phyloP scores from a whole-genome alignment of 495 filamentous ascomycete genomes.

The Penicillium arizonense region DNA sequence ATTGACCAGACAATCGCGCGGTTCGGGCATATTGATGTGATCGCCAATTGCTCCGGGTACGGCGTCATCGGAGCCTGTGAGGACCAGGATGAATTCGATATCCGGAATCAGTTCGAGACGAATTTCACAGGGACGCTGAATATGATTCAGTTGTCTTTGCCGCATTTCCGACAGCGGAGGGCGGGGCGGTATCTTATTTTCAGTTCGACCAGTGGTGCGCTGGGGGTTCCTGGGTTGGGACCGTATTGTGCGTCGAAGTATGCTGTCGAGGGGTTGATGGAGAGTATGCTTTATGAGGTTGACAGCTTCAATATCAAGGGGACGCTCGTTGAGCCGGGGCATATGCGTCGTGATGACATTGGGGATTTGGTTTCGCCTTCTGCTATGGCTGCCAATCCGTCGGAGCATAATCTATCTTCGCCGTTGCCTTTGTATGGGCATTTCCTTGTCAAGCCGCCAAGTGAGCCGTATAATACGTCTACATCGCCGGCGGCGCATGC shows the following conservation, averaged over 20 bases:
- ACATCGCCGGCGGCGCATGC: conserved; percentile 85
- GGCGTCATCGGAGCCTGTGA: conserved; percentile 95
- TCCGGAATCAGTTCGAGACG: conserved; percentile 94
- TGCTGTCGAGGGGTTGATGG: conserved; percentile 90
- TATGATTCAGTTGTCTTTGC: conserved; percentile 86
- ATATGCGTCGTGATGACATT: conserved; percentile 74
- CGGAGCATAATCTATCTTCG: conserved; percentile 39
- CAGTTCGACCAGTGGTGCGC: conserved; percentile 81
- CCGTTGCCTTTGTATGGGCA: conserved; percentile 80
- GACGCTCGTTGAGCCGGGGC: conserved; percentile 87
- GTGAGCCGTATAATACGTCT: conserved; percentile 72
- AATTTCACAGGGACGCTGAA: conserved; percentile 94
- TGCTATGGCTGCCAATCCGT: conserved; percentile 19
- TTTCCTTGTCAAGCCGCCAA: conserved; percentile 84
- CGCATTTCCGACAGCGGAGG: conserved; percentile 76
- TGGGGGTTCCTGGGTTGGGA: conserved; percentile 87
- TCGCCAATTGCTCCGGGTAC: conserved; percentile 89
- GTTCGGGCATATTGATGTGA: conserved; percentile 83
- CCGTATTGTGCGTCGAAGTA: conserved; percentile 97
- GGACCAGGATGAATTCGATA: conserved; percentile 92
- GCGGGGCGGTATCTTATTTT: conserved; percentile 89
- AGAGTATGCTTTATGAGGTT: conserved; percentile 93
- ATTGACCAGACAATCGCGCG: conserved; percentile 64
- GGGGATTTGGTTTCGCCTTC: conserved; percentile 33
- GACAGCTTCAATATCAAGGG: conserved; percentile 89